These are phyloP conservation scores for Clarkia xantiana DNA, from an alignment of 345 rosid genomes.

Conservation along the genomic window DNA sequence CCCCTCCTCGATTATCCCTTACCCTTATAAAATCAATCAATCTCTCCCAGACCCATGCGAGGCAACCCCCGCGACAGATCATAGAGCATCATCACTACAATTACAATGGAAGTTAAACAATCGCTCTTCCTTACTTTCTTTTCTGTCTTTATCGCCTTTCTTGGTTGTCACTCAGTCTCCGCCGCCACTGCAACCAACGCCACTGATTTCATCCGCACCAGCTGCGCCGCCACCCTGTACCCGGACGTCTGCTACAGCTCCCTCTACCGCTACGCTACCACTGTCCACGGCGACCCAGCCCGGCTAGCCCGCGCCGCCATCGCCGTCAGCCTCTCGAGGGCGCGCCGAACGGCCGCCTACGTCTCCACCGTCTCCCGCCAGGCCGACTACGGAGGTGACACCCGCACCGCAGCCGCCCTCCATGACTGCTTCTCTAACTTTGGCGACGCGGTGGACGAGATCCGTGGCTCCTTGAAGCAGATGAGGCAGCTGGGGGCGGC, in stretches of 20 bases:
- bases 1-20: no score
- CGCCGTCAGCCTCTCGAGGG: conserved; percentile 39
- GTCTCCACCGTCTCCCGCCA: conserved; percentile 50
- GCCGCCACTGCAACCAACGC: conserved; percentile 15
- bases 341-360: conserved; percentile 30
- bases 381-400: conserved; percentile 40
- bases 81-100: background rate
- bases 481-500: conserved; percentile 33
- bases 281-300: conserved; percentile 36
- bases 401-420: conserved; percentile 42
- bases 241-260: conserved; percentile 65
- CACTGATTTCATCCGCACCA: conserved; percentile 56
- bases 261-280: conserved; percentile 42
- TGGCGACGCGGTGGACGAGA: conserved; percentile 77
- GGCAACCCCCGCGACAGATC: background rate
- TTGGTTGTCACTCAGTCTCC: conserved; percentile 13
- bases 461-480: conserved; percentile 58
- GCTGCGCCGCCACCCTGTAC: conserved; percentile 68
- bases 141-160: conserved; percentile 14
- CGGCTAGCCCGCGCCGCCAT: conserved; percentile 55
- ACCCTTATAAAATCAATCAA: no score
- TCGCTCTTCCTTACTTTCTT: conserved; percentile 6
- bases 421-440: conserved; percentile 80
- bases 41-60: no score
- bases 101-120: conserved; percentile 6